A percentile compares a stretch with the other conserved stretches of the same genome.
Conservation (phyloP, 345 rosid species). For the Sonneratia alba region DNA sequence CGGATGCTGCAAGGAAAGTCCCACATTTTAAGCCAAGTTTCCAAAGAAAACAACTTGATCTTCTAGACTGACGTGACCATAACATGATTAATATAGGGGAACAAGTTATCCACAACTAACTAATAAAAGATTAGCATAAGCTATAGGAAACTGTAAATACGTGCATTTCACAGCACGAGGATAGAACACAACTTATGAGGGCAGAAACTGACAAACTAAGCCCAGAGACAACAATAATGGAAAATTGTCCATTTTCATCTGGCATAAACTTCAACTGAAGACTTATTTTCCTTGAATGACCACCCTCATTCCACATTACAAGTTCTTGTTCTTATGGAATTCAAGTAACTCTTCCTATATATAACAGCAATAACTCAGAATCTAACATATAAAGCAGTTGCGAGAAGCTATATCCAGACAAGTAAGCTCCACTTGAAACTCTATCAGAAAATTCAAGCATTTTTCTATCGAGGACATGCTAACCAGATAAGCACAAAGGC, state of each 20-base stretch:
- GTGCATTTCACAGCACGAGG: too few relatives aligned
- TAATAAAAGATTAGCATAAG: neutral
- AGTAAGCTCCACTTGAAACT: neutral
- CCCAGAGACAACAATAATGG: neutral
- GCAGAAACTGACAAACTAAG: too few relatives aligned
- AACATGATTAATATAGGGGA: neutral
- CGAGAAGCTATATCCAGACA: too few relatives aligned
- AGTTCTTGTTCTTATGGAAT: neutral
- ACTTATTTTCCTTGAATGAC: neutral
- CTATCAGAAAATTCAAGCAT: neutral
- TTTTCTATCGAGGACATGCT: neutral
- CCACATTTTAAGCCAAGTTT: conserved; percentile 5
- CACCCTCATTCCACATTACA: neutral
- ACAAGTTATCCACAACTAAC: neutral
- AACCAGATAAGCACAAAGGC: neutral
- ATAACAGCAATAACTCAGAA: neutral
- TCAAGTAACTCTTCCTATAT: neutral
- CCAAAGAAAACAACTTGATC: neutral
- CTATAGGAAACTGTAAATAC: neutral
- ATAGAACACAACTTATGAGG: too few relatives aligned
- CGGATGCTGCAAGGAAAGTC: conserved; percentile 48
- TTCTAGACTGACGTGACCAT: neutral
- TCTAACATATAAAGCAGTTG: neutral
- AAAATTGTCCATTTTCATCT: neutral
- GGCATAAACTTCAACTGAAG: neutral